Evolutionary conservation across 805 yeast species (phyloP), one percentile per base, ranked within the genome.

Genomic region (Starmerella apicola): DNA sequence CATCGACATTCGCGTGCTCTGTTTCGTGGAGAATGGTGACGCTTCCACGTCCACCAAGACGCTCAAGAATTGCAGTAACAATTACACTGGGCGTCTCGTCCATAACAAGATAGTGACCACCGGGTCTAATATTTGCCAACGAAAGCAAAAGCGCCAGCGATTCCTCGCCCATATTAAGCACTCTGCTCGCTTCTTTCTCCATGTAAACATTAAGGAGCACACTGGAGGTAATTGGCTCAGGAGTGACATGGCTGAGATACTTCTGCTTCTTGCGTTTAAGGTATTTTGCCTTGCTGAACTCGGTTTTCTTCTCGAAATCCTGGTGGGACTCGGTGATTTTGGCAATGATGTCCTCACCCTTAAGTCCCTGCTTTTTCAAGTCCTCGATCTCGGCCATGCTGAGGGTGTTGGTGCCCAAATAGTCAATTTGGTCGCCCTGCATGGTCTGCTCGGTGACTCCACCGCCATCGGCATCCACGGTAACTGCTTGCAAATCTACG

Each of bases 11-110:
- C 2, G 94, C 77, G 55, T 88, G 96, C 58, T 91, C 98, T 59
- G 84, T 84, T 56, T 91, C 98, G 60, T 91, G 96, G 1, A 78
- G 66, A 17, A 83, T 68, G 3, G 83, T 67, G 32, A 91, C 74
- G 38, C 73, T 63, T 12, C 95, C 94, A 2, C 54, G 59, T 4
- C 74, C 73, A 44, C 75, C 76, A 88, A 93, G 82, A 55, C 96
- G 68, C 57, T 91, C 99, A 60, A 91, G 56, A 69, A 91, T 66
- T 3, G 94, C 83, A 44, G 81, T 81, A 5, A 81, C 72, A 1
- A 91, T 56, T n/a, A 88, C 68, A 5, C 97, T 95, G 24, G 94
- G 86, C n/a, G 95, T 80, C 55, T 91, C 98, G 55, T 91, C 99
- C 39, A 84, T 68, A 3, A 88, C 78, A 18, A 91, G 63, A 54